phyloP scores from a whole-genome alignment of 805 yeast genomes.

The Ogataea paraovalis region DNA sequence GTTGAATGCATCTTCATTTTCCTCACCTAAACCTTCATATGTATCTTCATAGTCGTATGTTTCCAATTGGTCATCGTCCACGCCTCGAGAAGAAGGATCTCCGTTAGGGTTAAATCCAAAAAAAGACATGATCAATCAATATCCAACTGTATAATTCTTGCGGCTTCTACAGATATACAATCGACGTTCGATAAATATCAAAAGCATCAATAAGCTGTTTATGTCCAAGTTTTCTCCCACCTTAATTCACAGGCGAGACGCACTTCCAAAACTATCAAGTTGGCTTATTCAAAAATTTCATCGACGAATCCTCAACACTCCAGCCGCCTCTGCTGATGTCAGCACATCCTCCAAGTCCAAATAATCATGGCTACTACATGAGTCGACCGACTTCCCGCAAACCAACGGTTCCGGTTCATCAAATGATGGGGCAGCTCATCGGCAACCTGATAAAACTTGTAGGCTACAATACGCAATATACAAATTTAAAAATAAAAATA shows the following conservation, averaged over 20 bases:
- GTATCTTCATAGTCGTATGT: slow-evolving; percentile 78
- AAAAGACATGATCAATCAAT: slow-evolving; percentile 49
- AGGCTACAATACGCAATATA: too few relatives aligned
- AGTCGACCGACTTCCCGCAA: too few relatives aligned
- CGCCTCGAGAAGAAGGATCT: slow-evolving; percentile 29
- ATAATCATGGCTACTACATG: too few relatives aligned
- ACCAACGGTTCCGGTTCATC: too few relatives aligned
- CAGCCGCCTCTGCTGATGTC: not conserved
- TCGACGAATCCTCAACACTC: slow-evolving; percentile 2
- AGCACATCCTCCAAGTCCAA: too few relatives aligned
- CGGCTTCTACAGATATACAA: not conserved
- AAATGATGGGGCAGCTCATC: too few relatives aligned
- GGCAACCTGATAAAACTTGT: too few relatives aligned
- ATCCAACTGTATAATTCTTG: not conserved
- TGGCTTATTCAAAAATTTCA: slow-evolving; percentile 3
- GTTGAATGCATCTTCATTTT: slow-evolving; percentile 74
- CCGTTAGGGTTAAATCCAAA: slow-evolving; percentile 59
- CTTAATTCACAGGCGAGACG: not conserved
- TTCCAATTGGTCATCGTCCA: slow-evolving; percentile 25
- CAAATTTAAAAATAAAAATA: too few relatives aligned
- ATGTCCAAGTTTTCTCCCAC: not conserved
- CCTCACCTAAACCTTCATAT: slow-evolving; percentile 71
- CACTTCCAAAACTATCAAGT: not conserved
- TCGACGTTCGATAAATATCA: not conserved
- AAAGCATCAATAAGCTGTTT: not conserved